Base-by-base conservation (phyloP, 2,329 filamentous ascomycete genomes). In the Hypoxylon sp. region DNA sequence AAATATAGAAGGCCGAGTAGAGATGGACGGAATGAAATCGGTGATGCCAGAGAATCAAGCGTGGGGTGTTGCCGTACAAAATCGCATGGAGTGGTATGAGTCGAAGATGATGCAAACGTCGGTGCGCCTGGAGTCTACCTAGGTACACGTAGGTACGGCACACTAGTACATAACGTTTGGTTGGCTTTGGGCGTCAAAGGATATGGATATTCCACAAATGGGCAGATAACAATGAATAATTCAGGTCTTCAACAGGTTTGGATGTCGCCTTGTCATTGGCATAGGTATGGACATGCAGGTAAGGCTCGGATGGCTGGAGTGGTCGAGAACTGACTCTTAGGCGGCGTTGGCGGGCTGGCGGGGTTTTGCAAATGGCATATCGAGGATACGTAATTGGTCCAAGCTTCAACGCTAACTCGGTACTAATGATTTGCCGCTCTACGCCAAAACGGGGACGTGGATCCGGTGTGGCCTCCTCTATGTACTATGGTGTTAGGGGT, bases 361-460 rank as follows among this genome's bases (percentile, higher is more conserved):
- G 14, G 12, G 2, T 32, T 22, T 44, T 59, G 49, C 5, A 68
- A 56, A 64, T 62, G 30, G 28, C n/a, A 69, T 67, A 61, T 69
- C 61, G 46, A 57, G 48, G 46, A 63, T 70, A 60, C 61, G 64
- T 71, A 56, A 71, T 72, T 73, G 70, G 70, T 26, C 55, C 20
- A 36, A 66, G 62, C 52, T 59, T 58, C 11, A 33, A 14, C 30
- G 14, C 24, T 28, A 42, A 28, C 18, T 48, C 22, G 12, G 18
- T 26, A 11, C 60, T 67, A 60, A 60, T 38, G 11, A 14, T 48
- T 56, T 56, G 59, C 64, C 54, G 64, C 30, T 36, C 3, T 18
- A 16, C 55, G 42, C 50, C 24, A 57, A 26, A 59, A 33, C 9
- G 52, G 45, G 45, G 42, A 33, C 50, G 45, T 22, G 16, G 42